These are phyloP conservation scores for Tylopilus sp. DNA, from an alignment of 1,284 basidiomycete genomes.

Conservation along the genomic window DNA sequence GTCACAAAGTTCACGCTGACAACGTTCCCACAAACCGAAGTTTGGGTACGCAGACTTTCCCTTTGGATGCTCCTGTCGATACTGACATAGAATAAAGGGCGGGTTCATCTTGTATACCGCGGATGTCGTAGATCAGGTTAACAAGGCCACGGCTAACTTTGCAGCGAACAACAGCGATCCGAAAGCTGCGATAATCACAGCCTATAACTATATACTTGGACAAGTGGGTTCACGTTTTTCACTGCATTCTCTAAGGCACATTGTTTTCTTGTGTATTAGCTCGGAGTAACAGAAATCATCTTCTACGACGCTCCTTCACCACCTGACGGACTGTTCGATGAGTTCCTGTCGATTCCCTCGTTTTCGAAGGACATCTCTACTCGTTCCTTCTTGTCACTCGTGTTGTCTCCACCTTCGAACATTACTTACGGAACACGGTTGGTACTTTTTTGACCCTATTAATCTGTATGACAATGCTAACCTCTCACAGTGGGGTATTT, in stretches of 20 bases:
- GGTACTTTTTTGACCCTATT: background rate
- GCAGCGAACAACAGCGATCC: constrained; percentile 58
- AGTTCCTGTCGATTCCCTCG: constrained; percentile 46
- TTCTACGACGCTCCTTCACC: constrained; percentile 66
- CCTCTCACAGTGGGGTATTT: constrained; percentile 13
- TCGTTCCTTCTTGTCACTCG: constrained; percentile 45
- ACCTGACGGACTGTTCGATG: constrained; percentile 61
- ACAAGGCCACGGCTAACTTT: constrained; percentile 23
- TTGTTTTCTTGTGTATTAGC: constrained; percentile 34
- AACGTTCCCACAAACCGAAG: constrained; percentile 61
- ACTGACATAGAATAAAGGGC: constrained; percentile 51
- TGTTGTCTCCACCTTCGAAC: constrained; percentile 17
- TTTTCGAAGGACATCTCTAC: constrained; percentile 44
- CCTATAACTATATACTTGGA: constrained; percentile 51
- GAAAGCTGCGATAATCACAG: constrained; percentile 61
- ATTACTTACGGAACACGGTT: constrained; percentile 18
- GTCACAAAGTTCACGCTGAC: constrained; percentile 67
- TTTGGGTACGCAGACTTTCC: constrained; percentile 59
- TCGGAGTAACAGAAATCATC: constrained; percentile 46
- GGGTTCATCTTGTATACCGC: constrained; percentile 57
- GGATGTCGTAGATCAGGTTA: constrained; percentile 25
- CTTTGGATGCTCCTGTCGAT: background rate
- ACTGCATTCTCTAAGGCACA: background rate
- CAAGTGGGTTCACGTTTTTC: background rate
- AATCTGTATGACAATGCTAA: background rate